These are phyloP conservation scores for Aquilaria agallochum DNA, from an alignment of 441 rosid species.

Conservation along the genomic window DNA sequence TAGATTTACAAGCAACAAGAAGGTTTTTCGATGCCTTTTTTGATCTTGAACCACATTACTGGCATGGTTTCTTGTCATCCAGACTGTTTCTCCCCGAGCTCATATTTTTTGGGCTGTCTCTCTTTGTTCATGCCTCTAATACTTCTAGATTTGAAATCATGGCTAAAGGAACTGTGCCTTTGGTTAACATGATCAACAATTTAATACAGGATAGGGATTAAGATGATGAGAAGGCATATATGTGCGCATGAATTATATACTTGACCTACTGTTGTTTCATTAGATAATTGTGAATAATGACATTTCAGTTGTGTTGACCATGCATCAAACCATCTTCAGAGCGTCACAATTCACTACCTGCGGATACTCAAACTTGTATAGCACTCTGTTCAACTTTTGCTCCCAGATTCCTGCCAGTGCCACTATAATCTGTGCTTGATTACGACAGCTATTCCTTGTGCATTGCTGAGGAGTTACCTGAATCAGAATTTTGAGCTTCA, in stretches of 20 bases:
- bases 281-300: too few species aligned
- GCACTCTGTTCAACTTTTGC: too few species aligned
- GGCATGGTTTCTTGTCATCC: constrained; percentile 98
- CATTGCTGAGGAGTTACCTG: too few species aligned
- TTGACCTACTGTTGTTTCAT: too few species aligned
- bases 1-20: constrained; percentile 71
- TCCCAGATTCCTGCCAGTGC: too few species aligned
- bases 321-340: too few species aligned
- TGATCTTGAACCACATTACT: constrained; percentile 79
- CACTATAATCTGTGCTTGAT: too few species aligned
- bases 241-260: constrained; percentile 10
- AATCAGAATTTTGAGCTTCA: too few species aligned
- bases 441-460: too few species aligned
- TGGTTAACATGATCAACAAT: constrained; percentile 81
- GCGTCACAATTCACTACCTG: too few species aligned
- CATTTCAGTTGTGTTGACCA: too few species aligned
- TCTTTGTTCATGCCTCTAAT: constrained; percentile 80
- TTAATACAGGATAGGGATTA: constrained; percentile 73
- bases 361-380: too few species aligned
- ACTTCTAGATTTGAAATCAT: constrained; percentile 91
- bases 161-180: constrained; percentile 88
- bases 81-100: constrained; percentile 83
- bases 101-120: constrained; percentile 69
- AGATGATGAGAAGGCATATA: constrained; percentile 19
- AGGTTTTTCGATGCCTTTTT: constrained; percentile 92